These are phyloP conservation scores for Zelopaecilomyces penicillatus DNA, from an alignment of 2,329 filamentous ascomycete species.

Conservation along the genomic window DNA sequence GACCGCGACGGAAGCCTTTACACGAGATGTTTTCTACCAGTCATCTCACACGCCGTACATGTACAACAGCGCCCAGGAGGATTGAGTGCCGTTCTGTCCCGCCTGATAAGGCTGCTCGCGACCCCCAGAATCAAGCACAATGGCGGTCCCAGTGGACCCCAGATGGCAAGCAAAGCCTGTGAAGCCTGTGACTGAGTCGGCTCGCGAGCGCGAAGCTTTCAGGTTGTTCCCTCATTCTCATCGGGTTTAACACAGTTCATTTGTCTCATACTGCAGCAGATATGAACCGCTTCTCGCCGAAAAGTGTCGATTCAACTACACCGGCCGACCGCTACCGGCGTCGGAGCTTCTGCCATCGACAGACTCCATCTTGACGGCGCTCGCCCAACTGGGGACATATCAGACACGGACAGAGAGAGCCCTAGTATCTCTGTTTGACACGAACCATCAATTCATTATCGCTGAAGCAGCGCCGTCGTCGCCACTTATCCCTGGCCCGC, in stretches of 20 bases:
- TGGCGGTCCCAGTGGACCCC: slow-evolving; percentile 4
- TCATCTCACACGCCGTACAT: no score
- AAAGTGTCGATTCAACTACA: slow-evolving; percentile 15
- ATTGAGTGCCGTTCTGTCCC: no score
- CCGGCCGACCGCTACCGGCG: slow-evolving; percentile 14
- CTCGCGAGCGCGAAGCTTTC: slow-evolving; percentile 23
- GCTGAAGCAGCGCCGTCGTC: slow-evolving; percentile 40
- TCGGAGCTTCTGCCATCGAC: slow-evolving; percentile 18
- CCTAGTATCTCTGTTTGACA: slow-evolving; percentile 44
- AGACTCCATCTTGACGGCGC: slow-evolving; percentile 37
- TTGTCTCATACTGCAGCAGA: slow-evolving; percentile 2
- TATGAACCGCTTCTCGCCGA: slow-evolving; percentile 9
- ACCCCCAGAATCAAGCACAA: no score
- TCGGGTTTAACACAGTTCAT: background rate
- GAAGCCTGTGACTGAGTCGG: slow-evolving; percentile 14
- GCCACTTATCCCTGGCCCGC: slow-evolving; percentile 21
- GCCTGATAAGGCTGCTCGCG: slow-evolving; percentile 2
- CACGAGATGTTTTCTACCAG: no score
- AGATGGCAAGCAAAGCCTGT: slow-evolving; percentile 5
- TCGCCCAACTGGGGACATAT: slow-evolving; percentile 40
- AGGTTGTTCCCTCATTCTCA: slow-evolving; percentile 12
- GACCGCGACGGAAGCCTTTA: no score
- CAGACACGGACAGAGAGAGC: slow-evolving; percentile 33
- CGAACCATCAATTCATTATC: slow-evolving; percentile 38
- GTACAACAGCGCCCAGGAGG: no score